Evolutionary conservation across 1,139 yeast species (phyloP).

Genomic region (Debaryomyces fabryi): DNA sequence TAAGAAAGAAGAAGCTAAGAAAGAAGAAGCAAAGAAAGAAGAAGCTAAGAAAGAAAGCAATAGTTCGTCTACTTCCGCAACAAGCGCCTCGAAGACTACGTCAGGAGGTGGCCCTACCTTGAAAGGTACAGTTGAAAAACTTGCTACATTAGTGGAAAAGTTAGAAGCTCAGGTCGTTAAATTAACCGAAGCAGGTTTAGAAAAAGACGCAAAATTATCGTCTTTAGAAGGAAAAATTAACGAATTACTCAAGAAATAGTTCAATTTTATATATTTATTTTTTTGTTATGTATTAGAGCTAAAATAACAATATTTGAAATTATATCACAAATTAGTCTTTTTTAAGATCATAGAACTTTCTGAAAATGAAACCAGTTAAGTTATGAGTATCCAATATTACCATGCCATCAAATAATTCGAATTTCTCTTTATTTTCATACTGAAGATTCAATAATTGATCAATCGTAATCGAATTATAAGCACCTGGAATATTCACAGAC

Average conservation of each 20-base stretch:
- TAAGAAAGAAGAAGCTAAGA: slow-evolving; percentile 13
- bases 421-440: slow-evolving; percentile 54
- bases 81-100: slow-evolving; percentile 31
- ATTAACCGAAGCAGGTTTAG: slow-evolving; percentile 55
- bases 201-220: slow-evolving; percentile 62
- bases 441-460: slow-evolving; percentile 74
- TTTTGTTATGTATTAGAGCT: slow-evolving; percentile 5
- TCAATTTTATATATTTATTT: slow-evolving; percentile 3
- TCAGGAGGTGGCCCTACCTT: slow-evolving; percentile 55
- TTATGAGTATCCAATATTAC: slow-evolving; percentile 68
- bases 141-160: slow-evolving; percentile 56
- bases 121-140: slow-evolving; percentile 68
- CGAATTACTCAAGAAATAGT: slow-evolving; percentile 28
- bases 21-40: slow-evolving; percentile 17
- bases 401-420: slow-evolving; percentile 64
- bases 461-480: slow-evolving; percentile 54
- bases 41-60: slow-evolving; percentile 13
- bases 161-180: slow-evolving; percentile 58
- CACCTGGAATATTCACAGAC: slow-evolving; percentile 52
- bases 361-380: slow-evolving; percentile 67
- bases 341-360: slow-evolving; percentile 63
- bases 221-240: slow-evolving; percentile 47
- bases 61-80: slow-evolving; percentile 13
- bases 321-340: slow-evolving; percentile 19
- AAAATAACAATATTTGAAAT: neutral